Evolutionary conservation across 2,329 filamentous ascomycete species (phyloP).

Genomic region (Dryadomyces sulphureus): DNA sequence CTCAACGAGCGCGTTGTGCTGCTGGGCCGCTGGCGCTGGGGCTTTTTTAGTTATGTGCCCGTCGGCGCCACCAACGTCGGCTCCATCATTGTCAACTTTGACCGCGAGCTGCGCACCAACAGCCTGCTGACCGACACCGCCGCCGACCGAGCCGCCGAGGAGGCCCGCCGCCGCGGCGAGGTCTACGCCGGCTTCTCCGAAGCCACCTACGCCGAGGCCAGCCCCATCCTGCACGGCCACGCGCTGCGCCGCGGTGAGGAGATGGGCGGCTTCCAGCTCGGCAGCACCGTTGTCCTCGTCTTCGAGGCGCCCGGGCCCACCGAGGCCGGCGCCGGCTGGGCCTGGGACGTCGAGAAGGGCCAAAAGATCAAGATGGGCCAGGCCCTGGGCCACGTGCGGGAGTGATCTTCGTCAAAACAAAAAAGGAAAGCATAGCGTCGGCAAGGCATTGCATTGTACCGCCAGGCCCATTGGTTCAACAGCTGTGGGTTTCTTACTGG

Average conservation of each 20-base stretch:
- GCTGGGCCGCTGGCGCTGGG: conserved; percentile 86
- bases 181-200: conserved; percentile 83
- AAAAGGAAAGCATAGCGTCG: neutral
- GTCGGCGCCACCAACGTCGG: conserved; percentile 97
- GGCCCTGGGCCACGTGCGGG: conserved; percentile 60
- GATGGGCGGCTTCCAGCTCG: conserved; percentile 95
- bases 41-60: conserved; percentile 92
- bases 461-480: neutral
- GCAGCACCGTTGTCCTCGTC: conserved; percentile 86
- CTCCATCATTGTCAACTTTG: conserved; percentile 94
- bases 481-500: neutral
- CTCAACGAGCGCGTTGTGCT: conserved; percentile 93
- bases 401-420: conserved; percentile 12
- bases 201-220: conserved; percentile 72
- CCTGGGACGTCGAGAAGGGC: conserved; percentile 76
- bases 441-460: neutral
- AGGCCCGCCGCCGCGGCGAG: conserved; percentile 62
- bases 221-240: conserved; percentile 64
- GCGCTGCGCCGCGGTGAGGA: conserved; percentile 79
- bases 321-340: conserved; percentile 53
- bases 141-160: conserved; percentile 71
- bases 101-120: conserved; percentile 85
- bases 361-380: conserved; percentile 83
- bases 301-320: conserved; percentile 71
- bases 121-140: conserved; percentile 83